Evolutionary conservation across 2,329 filamentous ascomycete species (phyloP), one percentile per base, ranked within the genome.

Genomic region (Ceratocystis harringtonii): DNA sequence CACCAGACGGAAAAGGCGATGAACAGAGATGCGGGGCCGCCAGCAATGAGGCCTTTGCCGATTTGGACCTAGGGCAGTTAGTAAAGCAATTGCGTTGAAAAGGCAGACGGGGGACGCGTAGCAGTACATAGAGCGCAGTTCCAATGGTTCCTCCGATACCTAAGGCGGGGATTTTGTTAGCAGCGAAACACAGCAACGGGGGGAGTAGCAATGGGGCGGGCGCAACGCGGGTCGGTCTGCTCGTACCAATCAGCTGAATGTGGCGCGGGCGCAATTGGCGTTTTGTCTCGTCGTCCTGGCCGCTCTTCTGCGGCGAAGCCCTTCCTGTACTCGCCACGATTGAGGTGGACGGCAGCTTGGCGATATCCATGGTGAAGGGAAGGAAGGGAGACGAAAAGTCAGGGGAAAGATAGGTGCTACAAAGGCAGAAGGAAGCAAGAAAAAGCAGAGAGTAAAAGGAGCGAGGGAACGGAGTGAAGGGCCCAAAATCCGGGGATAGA

Each of bases 91-190:
- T 17, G 25, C 60, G 55, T n/a, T 19, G 44, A n/a, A 7, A 52
- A 1, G 52, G 28, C 32, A 36, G 8, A 44, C 6, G 32, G 62
- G 12, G 61, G 44, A 36, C 15, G 60, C 19, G 32, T 15, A 28
- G 19, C 72, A 73, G 68, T 70, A 84, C 80, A 71, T 79, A 84
- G 2, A 85, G 74, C 17, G 80, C 82, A 1, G 82, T 86, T 19
- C 84, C 84, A 68, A 86, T 85, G 5, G 83, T 85, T 0, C 83
- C 84, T 48, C 84, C 84, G 66, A 86, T 86, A 41, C 80, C 83
- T 64, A 30, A 44, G n/a, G 62, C 17, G 30, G 45, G 28, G 8
- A 6, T 5, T n/a, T 25, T 8, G 5, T 19, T n/a, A 50, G 10
- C 17, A 41, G 41, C 12, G 3, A 44, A 12, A 62, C 15, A 8